Base-by-base conservation (phyloP, 2,329 filamentous ascomycete genomes). In the Colletotrichum neosansevieriae region DNA sequence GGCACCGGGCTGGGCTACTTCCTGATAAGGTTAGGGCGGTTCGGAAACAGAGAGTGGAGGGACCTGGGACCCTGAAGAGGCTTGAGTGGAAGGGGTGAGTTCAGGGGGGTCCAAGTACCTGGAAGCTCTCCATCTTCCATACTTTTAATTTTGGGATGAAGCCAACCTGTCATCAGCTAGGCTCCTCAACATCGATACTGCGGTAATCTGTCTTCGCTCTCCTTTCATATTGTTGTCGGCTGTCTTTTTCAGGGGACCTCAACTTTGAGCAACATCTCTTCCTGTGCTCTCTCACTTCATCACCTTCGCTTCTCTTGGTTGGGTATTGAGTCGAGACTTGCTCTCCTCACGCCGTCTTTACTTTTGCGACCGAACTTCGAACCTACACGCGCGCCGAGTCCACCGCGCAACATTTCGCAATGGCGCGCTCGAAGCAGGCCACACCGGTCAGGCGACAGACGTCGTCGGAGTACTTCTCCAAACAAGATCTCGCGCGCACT, bases 401-500 rank as follows among this genome's bases (percentile, higher is more conserved):
- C 21, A 32, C 11, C 38, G 32, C 53, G 29, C 29, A 21, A 53
- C n/a, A 36, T 15, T n/a, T 34, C 42, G 47, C 72, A 71, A 94
- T 94, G 92, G 91, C 91, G 69, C 88, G 91, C 74, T 86, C 86
- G 63, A 94, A 94, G 80, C 90, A 92, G 79, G 82, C 86, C 44
- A 83, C 82, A 56, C 89, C 92, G 10, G 79, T 91, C 66, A 86
- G 88, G 77, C 88, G 91, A 76, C 86, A 88, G 72, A 81, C 88
- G 2, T 92, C 91, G 7, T 91, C 89, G 29, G 89, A 92, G 75
- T 88, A 89, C 76, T 87, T 89, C 57, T 84, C 85, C 75, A 86
- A 84, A 72, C 73, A 75, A 21, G 81, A 83, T 70, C 70, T 54
- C 75, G 75, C 47, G 70, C 75, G 70, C 32, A 82, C 76, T 56